These are phyloP conservation scores for Psilocybe cubensis DNA, from an alignment of 768 basidiomycete genomes.

Conservation along the genomic window DNA sequence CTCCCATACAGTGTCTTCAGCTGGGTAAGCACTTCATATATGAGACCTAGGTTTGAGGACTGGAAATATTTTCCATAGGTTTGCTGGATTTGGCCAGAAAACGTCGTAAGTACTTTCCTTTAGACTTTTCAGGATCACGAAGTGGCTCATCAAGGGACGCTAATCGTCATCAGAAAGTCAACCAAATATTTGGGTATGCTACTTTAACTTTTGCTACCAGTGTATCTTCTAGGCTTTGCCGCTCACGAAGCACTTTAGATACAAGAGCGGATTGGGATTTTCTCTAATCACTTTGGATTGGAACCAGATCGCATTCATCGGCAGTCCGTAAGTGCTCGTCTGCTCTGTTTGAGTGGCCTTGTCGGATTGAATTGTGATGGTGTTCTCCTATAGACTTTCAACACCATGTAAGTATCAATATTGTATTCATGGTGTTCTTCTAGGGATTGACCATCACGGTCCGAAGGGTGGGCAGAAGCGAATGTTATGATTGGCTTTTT, in stretches of 20 bases:
- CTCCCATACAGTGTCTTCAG: slow-evolving; percentile 41
- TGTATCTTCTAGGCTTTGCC: background rate
- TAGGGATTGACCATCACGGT: background rate
- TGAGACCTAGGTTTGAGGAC: background rate
- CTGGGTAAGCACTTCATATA: slow-evolving; percentile 39
- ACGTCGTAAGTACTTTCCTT: slow-evolving; percentile 44
- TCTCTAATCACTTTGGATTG: slow-evolving; percentile 60
- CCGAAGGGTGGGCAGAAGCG: slow-evolving; percentile 73
- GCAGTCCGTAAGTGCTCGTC: slow-evolving; percentile 53
- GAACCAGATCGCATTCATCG: slow-evolving; percentile 72
- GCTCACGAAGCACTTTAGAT: slow-evolving; percentile 29
- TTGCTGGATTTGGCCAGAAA: slow-evolving; percentile 67
- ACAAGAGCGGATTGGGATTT: slow-evolving; percentile 55
- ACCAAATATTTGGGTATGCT: slow-evolving; percentile 58
- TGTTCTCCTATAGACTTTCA: slow-evolving; percentile 37
- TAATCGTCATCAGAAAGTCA: slow-evolving; percentile 44
- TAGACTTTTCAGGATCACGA: background rate
- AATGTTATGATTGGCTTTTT: slow-evolving; percentile 67
- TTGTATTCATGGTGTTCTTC: background rate
- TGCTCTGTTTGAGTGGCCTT: slow-evolving; percentile 10
- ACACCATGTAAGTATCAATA: slow-evolving; percentile 43
- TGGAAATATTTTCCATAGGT: slow-evolving; percentile 37
- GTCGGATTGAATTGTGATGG: background rate
- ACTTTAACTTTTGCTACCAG: background rate
- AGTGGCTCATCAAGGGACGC: slow-evolving; percentile 2